phyloP scores from a whole-genome alignment of 2,329 filamentous ascomycete species.

The Cercospora citrullina region DNA sequence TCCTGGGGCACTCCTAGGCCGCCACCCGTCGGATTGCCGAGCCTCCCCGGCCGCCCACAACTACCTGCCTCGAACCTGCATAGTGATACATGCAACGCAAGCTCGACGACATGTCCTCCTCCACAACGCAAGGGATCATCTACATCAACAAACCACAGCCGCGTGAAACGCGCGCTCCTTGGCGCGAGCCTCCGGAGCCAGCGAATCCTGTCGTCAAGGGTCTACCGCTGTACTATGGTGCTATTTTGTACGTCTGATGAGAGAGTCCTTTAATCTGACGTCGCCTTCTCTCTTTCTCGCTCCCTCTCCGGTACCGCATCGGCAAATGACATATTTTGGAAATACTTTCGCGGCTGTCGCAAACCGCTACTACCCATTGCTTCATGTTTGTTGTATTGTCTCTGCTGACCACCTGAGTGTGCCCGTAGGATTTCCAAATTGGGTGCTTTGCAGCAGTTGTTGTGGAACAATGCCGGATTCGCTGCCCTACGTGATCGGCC shows the following conservation, averaged over 20 bases:
- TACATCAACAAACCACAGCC: conserved; percentile 20
- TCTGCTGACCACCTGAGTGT: neutral
- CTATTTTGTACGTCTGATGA: conserved; percentile 57
- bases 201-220: conserved; percentile 33
- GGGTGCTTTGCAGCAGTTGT: conserved; percentile 58
- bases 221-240: conserved; percentile 58
- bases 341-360: neutral
- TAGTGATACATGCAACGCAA: neutral
- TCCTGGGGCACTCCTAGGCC: neutral
- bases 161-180: conserved; percentile 59
- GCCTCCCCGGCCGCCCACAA: neutral
- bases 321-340: neutral
- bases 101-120: conserved; percentile 10
- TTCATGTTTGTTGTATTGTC: neutral
- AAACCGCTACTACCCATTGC: neutral
- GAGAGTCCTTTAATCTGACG: neutral
- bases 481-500: conserved; percentile 56
- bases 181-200: conserved; percentile 8
- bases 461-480: conserved; percentile 75
- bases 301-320: conserved; percentile 1
- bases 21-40: neutral
- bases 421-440: conserved; percentile 58
- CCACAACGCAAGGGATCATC: conserved; percentile 7
- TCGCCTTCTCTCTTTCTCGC: neutral
- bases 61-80: neutral